Percentiles rank a stretch among this genome's conserved stretches.
These are phyloP conservation scores for Paxillus rubicundulus DNA, from an alignment of 768 basidiomycete species.

Conservation along the genomic window DNA sequence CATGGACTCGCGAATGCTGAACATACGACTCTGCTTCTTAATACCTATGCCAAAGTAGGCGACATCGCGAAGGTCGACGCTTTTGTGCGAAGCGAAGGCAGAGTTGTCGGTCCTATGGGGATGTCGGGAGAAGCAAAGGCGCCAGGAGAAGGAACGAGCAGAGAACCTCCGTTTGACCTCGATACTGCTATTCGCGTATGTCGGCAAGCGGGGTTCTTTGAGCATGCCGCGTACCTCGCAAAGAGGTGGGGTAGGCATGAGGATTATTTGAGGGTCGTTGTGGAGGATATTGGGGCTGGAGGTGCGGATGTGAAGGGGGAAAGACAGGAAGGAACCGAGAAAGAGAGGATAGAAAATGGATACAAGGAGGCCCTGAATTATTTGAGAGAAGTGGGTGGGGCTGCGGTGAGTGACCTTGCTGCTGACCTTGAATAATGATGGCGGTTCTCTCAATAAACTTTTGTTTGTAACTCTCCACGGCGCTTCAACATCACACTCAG, in stretches of 20 bases:
- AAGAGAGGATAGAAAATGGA: slow-evolving; percentile 19
- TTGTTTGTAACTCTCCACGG: neutral
- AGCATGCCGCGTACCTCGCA: slow-evolving; percentile 92
- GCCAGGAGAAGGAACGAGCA: slow-evolving; percentile 41
- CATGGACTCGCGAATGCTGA: slow-evolving; percentile 90
- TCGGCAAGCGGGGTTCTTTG: slow-evolving; percentile 93
- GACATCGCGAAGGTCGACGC: slow-evolving; percentile 84
- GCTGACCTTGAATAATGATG: neutral
- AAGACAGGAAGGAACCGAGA: slow-evolving; percentile 1
- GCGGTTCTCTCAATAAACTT: neutral
- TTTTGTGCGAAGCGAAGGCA: slow-evolving; percentile 88
- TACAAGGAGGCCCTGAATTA: slow-evolving; percentile 81
- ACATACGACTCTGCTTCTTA: slow-evolving; percentile 93
- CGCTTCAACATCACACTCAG: slow-evolving; percentile 36
- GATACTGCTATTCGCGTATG: slow-evolving; percentile 97
- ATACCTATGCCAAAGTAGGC: slow-evolving; percentile 96
- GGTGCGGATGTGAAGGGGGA: slow-evolving; percentile 2
- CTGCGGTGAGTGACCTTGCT: slow-evolving; percentile 54
- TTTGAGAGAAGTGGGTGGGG: slow-evolving; percentile 72
- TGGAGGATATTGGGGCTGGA: slow-evolving; percentile 74
- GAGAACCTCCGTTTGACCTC: slow-evolving; percentile 91
- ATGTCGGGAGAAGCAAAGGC: slow-evolving; percentile 14
- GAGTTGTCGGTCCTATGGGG: slow-evolving; percentile 31
- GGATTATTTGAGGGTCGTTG: slow-evolving; percentile 89
- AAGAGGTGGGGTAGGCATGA: slow-evolving; percentile 89